phyloP scores from a whole-genome alignment of 2,329 filamentous ascomycete species.

The Epichloe scottii region DNA sequence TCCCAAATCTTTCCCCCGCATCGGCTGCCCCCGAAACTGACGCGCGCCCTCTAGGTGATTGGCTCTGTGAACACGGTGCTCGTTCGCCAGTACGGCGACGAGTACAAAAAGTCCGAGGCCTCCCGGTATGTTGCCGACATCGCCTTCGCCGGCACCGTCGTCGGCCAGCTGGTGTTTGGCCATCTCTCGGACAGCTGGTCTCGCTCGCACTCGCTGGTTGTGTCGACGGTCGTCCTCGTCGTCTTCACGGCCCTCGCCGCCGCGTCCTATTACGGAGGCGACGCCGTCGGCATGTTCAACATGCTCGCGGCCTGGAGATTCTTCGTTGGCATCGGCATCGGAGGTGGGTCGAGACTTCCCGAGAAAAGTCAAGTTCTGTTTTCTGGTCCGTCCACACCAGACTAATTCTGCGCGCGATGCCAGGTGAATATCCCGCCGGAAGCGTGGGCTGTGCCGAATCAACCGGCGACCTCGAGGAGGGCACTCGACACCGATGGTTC shows the following conservation, averaged over 20 bases:
- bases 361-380: too few relatives aligned
- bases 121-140: conserved; percentile 68
- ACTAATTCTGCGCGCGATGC: too few relatives aligned
- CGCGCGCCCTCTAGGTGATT: conserved; percentile 49
- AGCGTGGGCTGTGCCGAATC: conserved; percentile 68
- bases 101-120: conserved; percentile 58
- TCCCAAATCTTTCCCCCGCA: too few relatives aligned
- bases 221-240: conserved; percentile 73
- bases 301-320: conserved; percentile 72
- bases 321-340: conserved; percentile 70
- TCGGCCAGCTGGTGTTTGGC: conserved; percentile 72
- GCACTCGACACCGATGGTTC: conserved; percentile 78
- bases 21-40: conserved; percentile 4
- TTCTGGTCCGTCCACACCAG: too few relatives aligned
- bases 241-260: conserved; percentile 71
- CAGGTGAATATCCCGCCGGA: conserved; percentile 67
- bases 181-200: conserved; percentile 75
- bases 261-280: conserved; percentile 66
- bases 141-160: conserved; percentile 74
- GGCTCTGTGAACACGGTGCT: conserved; percentile 77
- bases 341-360: conserved; percentile 29
- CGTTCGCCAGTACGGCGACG: conserved; percentile 49
- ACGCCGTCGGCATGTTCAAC: conserved; percentile 58
- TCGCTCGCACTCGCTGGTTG: conserved; percentile 66
- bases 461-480: conserved; percentile 67